Base-by-base conservation (phyloP, 805 yeast genomes). In the Saturnispora dispora region DNA sequence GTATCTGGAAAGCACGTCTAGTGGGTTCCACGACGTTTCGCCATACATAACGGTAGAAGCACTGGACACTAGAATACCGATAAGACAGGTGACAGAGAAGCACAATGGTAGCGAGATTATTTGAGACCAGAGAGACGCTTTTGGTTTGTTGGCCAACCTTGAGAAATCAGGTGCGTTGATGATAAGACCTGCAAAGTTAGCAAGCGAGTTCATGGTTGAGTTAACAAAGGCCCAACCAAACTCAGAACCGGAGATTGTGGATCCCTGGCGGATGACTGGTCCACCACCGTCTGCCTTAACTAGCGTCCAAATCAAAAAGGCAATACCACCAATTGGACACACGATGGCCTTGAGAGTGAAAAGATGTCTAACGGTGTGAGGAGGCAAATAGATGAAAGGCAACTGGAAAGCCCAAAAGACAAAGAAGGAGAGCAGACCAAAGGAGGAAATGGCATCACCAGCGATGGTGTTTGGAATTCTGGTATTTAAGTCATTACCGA, bases 111-210 rank as follows among this genome's bases (percentile, higher is more conserved):
- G 79, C 2, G 91, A 73, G 39, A 84, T 60, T 43, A 74, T 61
- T 65, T 82, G 88, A 2, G 88, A 75, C 65, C 74, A 71, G n/a
- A 71, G 60, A 3, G 83, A 74, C 20, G 78, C 70, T 42, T 59
- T 65, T 48, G 76, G 72, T 22, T 79, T 81, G 56, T 73, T 76
- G 9, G 95, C 85, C 69, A 88, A 83, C 66, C 96, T 79, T 25
- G 95, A 76, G 67, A 88, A 88, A 71, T 88, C 96, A 1, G 96
- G 95, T 15, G 93, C 86, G 68, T 88, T 88, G 50, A 85, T 77
- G 61, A 89, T 85, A 60, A 88, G 75, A n/a, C 96, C 85, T 5
- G 95, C 93, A 62, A 88, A 88, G 68, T 88, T 88, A 27, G 95
- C 86, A 55, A 88, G 70, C 20, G 89, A 76, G 67, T 82, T 83